Base-by-base conservation (phyloP, 352 stramenopile genomes). In the Plasmopara halstedii region DNA sequence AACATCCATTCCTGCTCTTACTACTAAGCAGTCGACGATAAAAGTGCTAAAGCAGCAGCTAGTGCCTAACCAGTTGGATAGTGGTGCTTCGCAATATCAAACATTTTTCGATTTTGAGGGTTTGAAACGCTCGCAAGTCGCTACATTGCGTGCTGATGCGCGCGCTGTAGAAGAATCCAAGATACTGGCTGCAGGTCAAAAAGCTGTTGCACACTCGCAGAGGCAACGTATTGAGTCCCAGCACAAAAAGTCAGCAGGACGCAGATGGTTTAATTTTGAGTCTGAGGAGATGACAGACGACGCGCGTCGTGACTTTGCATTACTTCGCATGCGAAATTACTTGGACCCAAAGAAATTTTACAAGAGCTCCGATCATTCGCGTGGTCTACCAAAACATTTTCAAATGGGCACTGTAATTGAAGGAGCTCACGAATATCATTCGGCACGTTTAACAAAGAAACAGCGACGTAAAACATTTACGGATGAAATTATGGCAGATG, bases 321-420 rank as follows among this genome's bases (percentile, higher is more conserved):
- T 98, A 15, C 79, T 98, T 53, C 85, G 87, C 7, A 96, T 97
- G 79, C 75, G 93, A 36, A 97, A 94, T 56, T 98, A 97, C 65
- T 50, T 97, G 46, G 91, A 98, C 63, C 93, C 93, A 1, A 97
- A 97, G 65, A 95, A 95, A 55, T 98, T 98, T 48, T 98, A 98
- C 89, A 98, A 98, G 81, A 83, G 71, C 50, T 91, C 74, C 49
- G 83, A 95, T 57, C 80, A 89, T 57, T 64, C 67, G 34, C 83
- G 85, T 43, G 73, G 71, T 18, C 56, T 94, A 50, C 85, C 85
- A 20, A 92, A 87, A 48, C 70, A 96, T 49, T 94, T 97, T 46
- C 89, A 97, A 56, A 64, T 94, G 32, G 93, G 93, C 15, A 92
- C 82, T 13, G 89, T 97, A 9, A 85, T 98, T 39, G 89, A 97